Evolutionary conservation across 164 flowering plant species (phyloP), one percentile per base, ranked within the genome.

Genomic region (Stephania yunnanensis): DNA sequence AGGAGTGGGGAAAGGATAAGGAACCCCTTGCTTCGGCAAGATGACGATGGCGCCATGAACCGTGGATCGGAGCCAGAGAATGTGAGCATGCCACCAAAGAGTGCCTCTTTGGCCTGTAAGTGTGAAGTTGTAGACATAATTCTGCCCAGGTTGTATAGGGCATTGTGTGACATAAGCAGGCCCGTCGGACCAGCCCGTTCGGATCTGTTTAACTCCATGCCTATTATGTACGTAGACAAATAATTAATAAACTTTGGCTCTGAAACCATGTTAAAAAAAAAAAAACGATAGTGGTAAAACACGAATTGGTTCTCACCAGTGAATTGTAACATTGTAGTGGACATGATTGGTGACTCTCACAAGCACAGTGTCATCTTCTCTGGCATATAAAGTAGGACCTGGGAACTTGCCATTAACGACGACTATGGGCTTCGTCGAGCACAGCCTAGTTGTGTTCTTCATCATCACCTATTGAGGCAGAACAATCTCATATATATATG

Each of bases 131-230:
- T 92, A 92, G 6, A 85, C 74, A 71, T 82, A 92, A 76, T 71
- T 85, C 58, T 89, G 85, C 7, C 92, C 90, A 6, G 92, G 80
- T 75, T 82, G 95, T 72, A 92, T 92, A 0, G 95, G 94, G 73
- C 97, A 92, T 55, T 92, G 97, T 6, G 97, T 92, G 65, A 91
- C 87, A 75, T 90, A 92, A 15, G 94, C 95, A 1, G 97, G 97
- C 13, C 97, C 95, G 69, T 92, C 97, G 0, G 90, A 83, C 97
- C 97, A 92, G 0, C 95, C 97, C 1, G 97, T 92, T 46, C 91
- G 78, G 9, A 92, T 78, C 71, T 92, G 97, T 72, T 92, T 68
- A 31, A 92, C 66, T 5, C 95, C 97, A 78, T 91, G 97, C 97
- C 97, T 92, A 73, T 61, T 52, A 70, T 19, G 73, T 6, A 31